A percentile compares a stretch with the other conserved stretches of the same genome.
phyloP scores from a whole-genome alignment of 202 grass and related monocot species.

The Setaria viridis region DNA sequence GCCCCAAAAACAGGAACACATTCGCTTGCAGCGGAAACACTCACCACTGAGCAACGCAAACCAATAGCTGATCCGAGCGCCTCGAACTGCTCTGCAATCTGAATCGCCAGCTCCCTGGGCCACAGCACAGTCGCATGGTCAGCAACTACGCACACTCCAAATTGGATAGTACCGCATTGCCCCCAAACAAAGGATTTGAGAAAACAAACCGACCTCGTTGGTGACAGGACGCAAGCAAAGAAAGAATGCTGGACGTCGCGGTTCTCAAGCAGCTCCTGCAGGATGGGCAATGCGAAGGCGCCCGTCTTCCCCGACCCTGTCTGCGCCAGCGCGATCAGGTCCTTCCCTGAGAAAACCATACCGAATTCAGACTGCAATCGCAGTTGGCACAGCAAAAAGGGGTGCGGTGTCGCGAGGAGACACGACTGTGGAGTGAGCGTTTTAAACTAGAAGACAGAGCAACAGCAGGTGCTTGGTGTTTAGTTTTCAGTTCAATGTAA shows the following conservation, averaged over 20 bases:
- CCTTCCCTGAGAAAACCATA: slow-evolving; percentile 53
- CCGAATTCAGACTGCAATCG: not conserved
- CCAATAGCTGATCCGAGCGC: slow-evolving; percentile 74
- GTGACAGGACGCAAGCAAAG: slow-evolving; percentile 88
- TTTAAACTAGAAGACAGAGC: no score
- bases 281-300: slow-evolving; percentile 81
- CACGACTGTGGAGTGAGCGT: no score
- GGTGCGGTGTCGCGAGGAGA: no score
- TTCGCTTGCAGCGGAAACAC: not conserved
- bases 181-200: no score
- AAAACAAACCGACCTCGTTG: slow-evolving; percentile 59
- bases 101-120: slow-evolving; percentile 89
- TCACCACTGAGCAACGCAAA: slow-evolving; percentile 68
- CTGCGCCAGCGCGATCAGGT: slow-evolving; percentile 84
- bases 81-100: slow-evolving; percentile 89
- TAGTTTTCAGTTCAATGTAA: no score
- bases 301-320: slow-evolving; percentile 91
- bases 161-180: not conserved
- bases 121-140: not conserved
- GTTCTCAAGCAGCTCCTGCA: slow-evolving; percentile 69
- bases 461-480: no score
- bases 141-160: not conserved
- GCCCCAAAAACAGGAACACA: not conserved
- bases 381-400: not conserved
- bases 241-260: slow-evolving; percentile 49